Evolutionary conservation across 345 rosid genomes (phyloP).

Genomic region (Chamaenerion angustifolium): DNA sequence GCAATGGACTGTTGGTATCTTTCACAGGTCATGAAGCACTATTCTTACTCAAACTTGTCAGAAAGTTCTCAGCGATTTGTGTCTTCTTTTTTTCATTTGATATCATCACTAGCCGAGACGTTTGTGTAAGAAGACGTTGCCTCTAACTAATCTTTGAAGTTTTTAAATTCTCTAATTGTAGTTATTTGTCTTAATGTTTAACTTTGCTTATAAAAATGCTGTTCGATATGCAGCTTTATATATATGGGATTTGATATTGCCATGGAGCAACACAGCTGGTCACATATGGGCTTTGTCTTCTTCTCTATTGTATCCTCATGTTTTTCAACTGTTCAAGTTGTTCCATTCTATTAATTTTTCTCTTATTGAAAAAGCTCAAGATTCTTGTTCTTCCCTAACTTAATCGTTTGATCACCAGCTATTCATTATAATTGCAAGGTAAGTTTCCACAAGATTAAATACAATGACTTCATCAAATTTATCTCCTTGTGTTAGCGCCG

Average conservation of each 20-base stretch:
- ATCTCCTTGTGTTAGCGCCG: background rate
- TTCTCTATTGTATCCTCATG: conserved; percentile 93
- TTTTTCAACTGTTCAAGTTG: background rate
- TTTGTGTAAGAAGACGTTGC: conserved; percentile 38
- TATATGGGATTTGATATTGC: conserved; percentile 99
- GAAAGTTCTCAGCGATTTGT: conserved; percentile 86
- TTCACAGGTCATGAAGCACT: conserved; percentile 96
- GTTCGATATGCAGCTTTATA: conserved; percentile 59
- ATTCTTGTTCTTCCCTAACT: conserved; percentile 35
- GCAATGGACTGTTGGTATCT: conserved; percentile 5
- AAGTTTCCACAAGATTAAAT: conserved; percentile 3
- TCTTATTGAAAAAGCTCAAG: conserved; percentile 3
- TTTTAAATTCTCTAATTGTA: conserved; percentile 5
- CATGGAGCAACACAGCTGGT: conserved; percentile 98
- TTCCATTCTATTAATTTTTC: background rate
- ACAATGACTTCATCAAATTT: too few relatives aligned
- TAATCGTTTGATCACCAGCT: conserved; percentile 29
- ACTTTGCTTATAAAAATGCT: conserved; percentile 1
- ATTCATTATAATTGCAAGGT: conserved; percentile 87
- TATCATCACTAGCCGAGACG: conserved; percentile 97
- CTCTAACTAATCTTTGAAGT: conserved; percentile 1
- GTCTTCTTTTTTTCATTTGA: conserved; percentile 82
- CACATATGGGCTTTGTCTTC: conserved; percentile 83
- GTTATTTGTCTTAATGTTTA: background rate
- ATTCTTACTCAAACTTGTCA: conserved; percentile 84